Base-by-base conservation (phyloP, 176 grass and related monocot genomes). In the Eragrostis nindensis region DNA sequence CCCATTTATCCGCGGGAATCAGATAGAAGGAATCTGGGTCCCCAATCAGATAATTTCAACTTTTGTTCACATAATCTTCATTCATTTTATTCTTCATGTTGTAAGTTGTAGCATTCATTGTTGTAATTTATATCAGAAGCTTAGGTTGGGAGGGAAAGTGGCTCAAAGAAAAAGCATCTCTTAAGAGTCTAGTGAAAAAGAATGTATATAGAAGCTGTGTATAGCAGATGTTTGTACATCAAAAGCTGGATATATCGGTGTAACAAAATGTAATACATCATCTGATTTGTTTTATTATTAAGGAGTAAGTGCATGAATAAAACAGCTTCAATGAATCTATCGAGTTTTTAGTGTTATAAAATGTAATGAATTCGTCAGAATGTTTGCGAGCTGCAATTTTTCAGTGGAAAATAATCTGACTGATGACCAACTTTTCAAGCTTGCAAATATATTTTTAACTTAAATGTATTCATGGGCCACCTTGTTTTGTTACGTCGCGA, bases 191-290 rank as follows among this genome's bases (percentile, higher is more conserved):
- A 44, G 29, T 52, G 62, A 57, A 59, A 73, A 66, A 74, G 74
- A 77, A 45, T 87, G 57, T 87, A 78, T 72, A 76, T 80, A 62
- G 46, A 82, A 77, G 62, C 32, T 77, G 17, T n/a, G 15, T 52
- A 41, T 64, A 18, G 62, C 8, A 24, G 55, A 11, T 11, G 55
- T 11, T 7, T 24, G 62, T 30, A 74, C 49, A 84, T 83, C 48
- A 22, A 57, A 57, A 72, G 38, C 24, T 73, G 39, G 30, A 25
- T 67, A 42, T 65, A 55, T 42, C 11, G 48, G 41, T 16, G 59
- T 11, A 74, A 59, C 53, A 67, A 39, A 79, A 67, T 79, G 80
- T 22, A 81, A 71, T 12, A 60, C 60, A 83, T 82, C 48, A 22
- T 66, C 39, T 70, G 11, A 62, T 29, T 38, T 71, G 84, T 41